Evolutionary conservation across 805 yeast genomes (phyloP), one percentile per base, ranked within the genome.

Genomic region (Kluyveromyces starmeri): DNA sequence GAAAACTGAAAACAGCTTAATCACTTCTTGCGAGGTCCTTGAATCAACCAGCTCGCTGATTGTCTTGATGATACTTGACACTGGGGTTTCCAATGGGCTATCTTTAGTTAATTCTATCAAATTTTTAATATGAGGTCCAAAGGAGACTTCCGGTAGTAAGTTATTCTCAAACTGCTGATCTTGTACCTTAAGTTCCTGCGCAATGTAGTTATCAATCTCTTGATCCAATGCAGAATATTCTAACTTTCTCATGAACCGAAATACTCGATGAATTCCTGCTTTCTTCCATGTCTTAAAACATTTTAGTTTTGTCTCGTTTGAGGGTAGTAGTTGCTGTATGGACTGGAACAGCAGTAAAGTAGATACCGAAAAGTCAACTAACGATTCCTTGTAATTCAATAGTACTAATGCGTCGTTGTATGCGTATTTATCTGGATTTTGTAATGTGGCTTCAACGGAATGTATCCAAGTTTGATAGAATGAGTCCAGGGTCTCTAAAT

Each of bases 311-410:
- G 41, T 71, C 48, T 46, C 58, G 47, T 39, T 49, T 48, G 39
- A 47, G 27, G 42, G 55, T 46, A 45, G 57, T 39, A 49, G 74
- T 43, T 64, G 69, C 10, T 74, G 65, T 13, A 88, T 65, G 1
- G 85, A 75, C 45, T 78, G 76, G 21, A 85, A 63, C 27, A 89
- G 65, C 25, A 83, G 69, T 64, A 85, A 63, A 0, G 94, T 76
- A 3, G 83, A 67, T 32, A 79, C 59, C 11, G 81, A 69, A 54
- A 83, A 88, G 37, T 86, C 95, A 40, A 71, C 60, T 17, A 84
- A 40, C 24, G 38, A 13, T 34, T 44, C 43, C n/a, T 47, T 47
- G 5, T 48, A 37, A 27, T 42, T 45, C 4, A 43, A 34, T 12
- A 47, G 37, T 21, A 29, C 20, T 4, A 38, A 24, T n/a, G 24